Base-by-base conservation (phyloP, 176 grass and related monocot genomes). In the Aegilops bicornis region DNA sequence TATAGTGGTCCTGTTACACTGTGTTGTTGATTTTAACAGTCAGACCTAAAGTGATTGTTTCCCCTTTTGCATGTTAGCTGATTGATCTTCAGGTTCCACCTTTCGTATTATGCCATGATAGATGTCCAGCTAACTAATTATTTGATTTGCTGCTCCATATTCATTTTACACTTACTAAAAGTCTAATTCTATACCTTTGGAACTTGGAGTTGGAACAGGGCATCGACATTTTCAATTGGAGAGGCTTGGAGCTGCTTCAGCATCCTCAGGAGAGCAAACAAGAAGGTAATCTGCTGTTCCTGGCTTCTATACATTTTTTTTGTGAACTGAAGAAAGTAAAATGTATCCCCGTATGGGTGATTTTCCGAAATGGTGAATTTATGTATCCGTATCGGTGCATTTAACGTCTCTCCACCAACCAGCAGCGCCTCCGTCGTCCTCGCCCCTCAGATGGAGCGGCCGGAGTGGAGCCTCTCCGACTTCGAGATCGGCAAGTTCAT, bases 401-500 rank as follows among this genome's bases (percentile, higher is more conserved):
- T 58, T 58, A 42, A 27, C 23, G 27, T 58, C 17, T 30, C n/a
- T 64, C 58, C 52, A 4, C 56, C 52, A 58, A 65, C 32, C 79
- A 75, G 42, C 72, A 47, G 40, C 50, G 4, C 30, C 72, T 29
- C 40, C 43, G 15, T 47, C 71, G 40, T n/a, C 22, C 42, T 63
- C 24, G 58, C 62, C 14, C 20, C 43, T 10, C 33, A 36, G 64
- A 83, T 85, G 86, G 48, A 88, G 69, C 64, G 80, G 23, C 25
- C 79, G 42, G 88, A 91, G 54, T 99, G 94, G 97, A 91, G 83
- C 77, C 58, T 94, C 69, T 70, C 83, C 9, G 92, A 99, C 65
- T 99, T 96, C 82, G 94, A 99, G 82, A 84, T 96, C 66, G 90
- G 92, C 17, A 92, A 90, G 87, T 90, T 74, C 92, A 92, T 99